Evolutionary conservation across 768 basidiomycete genomes (phyloP).

Genomic region (Lactarius indigo): DNA sequence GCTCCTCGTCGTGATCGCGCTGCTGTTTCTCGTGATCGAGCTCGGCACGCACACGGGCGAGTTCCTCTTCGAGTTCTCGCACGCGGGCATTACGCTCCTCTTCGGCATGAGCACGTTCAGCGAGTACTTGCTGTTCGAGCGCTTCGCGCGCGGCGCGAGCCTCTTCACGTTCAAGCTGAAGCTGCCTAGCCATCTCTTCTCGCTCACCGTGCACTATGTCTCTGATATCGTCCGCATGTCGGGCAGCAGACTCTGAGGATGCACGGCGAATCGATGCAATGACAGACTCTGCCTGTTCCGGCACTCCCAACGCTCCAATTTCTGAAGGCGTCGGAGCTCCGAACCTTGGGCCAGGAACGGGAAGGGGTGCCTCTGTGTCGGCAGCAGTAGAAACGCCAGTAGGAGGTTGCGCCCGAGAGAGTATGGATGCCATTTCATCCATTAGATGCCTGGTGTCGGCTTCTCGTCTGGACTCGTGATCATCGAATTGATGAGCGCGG

Average conservation of each 20-base stretch:
- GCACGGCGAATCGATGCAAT: slow-evolving; percentile 40
- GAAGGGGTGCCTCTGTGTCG: background rate
- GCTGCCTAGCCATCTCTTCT: slow-evolving; percentile 20
- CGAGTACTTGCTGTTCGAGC: slow-evolving; percentile 19
- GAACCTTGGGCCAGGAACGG: background rate
- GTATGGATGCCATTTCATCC: slow-evolving; percentile 39
- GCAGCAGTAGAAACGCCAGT: background rate
- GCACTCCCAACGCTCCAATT: slow-evolving; percentile 21
- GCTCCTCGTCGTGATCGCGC: slow-evolving; percentile 55
- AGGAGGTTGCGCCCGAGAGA: slow-evolving; percentile 23
- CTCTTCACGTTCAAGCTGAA: slow-evolving; percentile 23
- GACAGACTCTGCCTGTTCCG: slow-evolving; percentile 33
- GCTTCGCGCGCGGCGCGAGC: slow-evolving; percentile 24
- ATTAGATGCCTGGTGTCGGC: slow-evolving; percentile 50
- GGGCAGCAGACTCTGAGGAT: slow-evolving; percentile 52
- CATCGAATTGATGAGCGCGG: slow-evolving; percentile 55
- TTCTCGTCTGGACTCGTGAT: slow-evolving; percentile 55
- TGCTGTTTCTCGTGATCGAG: slow-evolving; percentile 61
- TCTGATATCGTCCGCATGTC: slow-evolving; percentile 54
- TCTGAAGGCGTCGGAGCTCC: slow-evolving; percentile 8
- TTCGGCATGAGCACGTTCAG: slow-evolving; percentile 30
- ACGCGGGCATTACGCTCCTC: slow-evolving; percentile 57
- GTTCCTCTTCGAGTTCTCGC: slow-evolving; percentile 57
- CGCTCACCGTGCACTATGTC: slow-evolving; percentile 34
- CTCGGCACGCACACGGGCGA: slow-evolving; percentile 52